Conservation (phyloP, 179 eudicot species). For the Gypsophila paniculata region DNA sequence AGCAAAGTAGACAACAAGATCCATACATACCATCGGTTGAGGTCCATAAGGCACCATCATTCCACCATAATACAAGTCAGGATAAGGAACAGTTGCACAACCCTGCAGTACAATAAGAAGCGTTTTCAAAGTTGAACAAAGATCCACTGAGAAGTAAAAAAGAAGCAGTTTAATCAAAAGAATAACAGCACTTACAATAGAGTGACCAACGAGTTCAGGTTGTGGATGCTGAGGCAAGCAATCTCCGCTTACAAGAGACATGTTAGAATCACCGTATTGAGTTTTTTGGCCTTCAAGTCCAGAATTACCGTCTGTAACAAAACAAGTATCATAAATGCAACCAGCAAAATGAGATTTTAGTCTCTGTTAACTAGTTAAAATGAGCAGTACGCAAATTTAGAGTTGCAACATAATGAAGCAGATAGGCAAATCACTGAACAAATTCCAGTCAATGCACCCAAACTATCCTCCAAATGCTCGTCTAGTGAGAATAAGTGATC, state of each 20-base stretch:
- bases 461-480: background rate
- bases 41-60: conserved; percentile 83
- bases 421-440: background rate
- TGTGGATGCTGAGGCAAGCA: conserved; percentile 51
- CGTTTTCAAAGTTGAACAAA: background rate
- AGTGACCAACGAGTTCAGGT: conserved; percentile 80
- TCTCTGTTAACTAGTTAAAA: background rate
- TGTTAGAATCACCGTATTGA: conserved; percentile 39
- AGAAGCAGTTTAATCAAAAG: background rate
- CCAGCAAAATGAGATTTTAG: background rate
- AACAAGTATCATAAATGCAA: conserved; percentile 1
- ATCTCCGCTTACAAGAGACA: conserved; percentile 40
- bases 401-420: too few species aligned
- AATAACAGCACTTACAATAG: conserved; percentile 55
- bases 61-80: conserved; percentile 75
- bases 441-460: background rate
- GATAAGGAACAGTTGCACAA: conserved; percentile 62
- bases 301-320: conserved; percentile 42
- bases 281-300: conserved; percentile 39
- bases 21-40: conserved; percentile 59
- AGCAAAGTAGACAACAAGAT: conserved; percentile 7
- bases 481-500: background rate
- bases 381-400: background rate
- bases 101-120: conserved; percentile 44
- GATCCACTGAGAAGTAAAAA: background rate